Evolutionary conservation across 2,329 filamentous ascomycete species (phyloP).

Genomic region (Pyricularia sp.): DNA sequence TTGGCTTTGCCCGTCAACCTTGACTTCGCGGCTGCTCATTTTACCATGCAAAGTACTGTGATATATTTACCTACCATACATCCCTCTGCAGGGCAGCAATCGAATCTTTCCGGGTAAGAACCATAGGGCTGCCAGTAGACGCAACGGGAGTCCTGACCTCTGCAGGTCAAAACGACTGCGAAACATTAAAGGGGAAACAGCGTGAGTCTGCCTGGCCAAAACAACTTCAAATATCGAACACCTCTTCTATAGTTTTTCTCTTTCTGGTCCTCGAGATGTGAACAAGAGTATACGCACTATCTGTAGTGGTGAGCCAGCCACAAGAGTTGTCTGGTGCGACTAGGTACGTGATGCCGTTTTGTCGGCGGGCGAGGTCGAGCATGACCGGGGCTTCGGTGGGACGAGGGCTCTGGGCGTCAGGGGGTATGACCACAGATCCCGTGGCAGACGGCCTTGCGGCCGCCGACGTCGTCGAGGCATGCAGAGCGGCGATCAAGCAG

Average conservation of each 20-base stretch:
- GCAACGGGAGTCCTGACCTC: not conserved
- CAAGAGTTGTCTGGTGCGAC: not conserved
- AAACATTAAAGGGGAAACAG: not conserved
- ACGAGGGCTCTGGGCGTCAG: not conserved
- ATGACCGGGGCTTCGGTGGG: not conserved
- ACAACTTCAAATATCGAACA: too few relatives aligned
- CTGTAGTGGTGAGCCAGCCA: too few relatives aligned
- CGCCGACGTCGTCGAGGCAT: not conserved
- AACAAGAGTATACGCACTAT: not conserved
- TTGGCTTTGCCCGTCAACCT: too few relatives aligned
- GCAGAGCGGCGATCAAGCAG: not conserved
- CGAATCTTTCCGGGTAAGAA: not conserved
- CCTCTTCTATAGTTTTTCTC: too few relatives aligned
- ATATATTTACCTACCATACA: not conserved
- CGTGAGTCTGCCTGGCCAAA: not conserved
- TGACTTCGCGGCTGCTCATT: not conserved
- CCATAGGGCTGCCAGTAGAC: not conserved
- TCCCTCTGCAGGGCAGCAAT: not conserved
- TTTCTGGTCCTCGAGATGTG: too few relatives aligned
- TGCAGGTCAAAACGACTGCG: too few relatives aligned
- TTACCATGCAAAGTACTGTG: not conserved
- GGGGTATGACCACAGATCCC: not conserved
- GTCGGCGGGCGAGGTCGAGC: not conserved
- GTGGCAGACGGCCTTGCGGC: not conserved
- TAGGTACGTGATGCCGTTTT: not conserved